Evolutionary conservation across 345 rosid species (phyloP).

Genomic region (Chamaenerion angustifolium): DNA sequence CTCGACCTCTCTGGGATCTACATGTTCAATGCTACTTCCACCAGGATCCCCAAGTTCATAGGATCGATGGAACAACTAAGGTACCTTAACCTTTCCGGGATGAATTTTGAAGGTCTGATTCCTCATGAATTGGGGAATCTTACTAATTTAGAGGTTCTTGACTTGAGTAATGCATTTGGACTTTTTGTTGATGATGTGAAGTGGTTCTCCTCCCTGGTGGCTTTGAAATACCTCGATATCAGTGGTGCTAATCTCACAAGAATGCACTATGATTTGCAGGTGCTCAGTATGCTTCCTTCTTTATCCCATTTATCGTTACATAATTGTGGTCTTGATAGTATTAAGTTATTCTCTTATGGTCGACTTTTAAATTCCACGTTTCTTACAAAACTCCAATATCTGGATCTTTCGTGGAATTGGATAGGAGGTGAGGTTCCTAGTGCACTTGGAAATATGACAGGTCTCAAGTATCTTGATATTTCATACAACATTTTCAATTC

Average conservation of each 20-base stretch:
- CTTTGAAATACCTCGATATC: slow-evolving; percentile 2
- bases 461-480: slow-evolving; percentile 3
- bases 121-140: slow-evolving; percentile 4
- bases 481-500: neutral
- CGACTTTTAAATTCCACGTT: slow-evolving; percentile 1
- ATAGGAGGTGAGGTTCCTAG: neutral
- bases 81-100: neutral
- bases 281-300: slow-evolving; percentile 4
- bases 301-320: neutral
- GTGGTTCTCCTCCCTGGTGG: slow-evolving; percentile 10
- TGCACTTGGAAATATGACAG: neutral
- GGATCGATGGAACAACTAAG: slow-evolving; percentile 5
- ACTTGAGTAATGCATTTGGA: neutral
- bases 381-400: neutral
- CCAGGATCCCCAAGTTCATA: neutral
- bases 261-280: slow-evolving; percentile 3
- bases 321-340: neutral
- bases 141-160: neutral
- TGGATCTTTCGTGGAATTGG: neutral
- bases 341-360: slow-evolving; percentile 3
- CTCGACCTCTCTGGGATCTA: neutral
- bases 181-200: neutral
- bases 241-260: neutral
- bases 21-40: neutral
- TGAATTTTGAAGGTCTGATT: neutral